Conservation (phyloP, 345 rosid species). For the Corchorus olitorius region DNA sequence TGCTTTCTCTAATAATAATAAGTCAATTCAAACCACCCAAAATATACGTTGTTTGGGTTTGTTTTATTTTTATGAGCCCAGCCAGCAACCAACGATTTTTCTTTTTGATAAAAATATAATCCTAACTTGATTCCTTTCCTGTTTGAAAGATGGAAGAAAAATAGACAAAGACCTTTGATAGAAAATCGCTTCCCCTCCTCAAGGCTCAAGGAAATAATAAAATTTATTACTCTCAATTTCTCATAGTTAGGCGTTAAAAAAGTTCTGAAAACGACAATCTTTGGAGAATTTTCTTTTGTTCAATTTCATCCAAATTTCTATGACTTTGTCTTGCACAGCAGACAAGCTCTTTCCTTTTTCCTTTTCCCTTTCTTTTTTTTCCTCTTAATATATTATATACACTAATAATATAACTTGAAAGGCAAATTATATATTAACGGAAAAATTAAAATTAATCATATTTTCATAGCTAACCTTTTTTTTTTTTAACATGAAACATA, state of each 20-base stretch:
- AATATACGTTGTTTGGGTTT: neutral
- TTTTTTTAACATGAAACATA: too few relatives aligned
- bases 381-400: too few relatives aligned
- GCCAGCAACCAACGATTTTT: neutral
- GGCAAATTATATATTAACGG: too few relatives aligned
- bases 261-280: neutral
- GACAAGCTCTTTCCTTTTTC: neutral
- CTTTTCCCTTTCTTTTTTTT: neutral
- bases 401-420: too few relatives aligned
- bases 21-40: slow-evolving; percentile 13
- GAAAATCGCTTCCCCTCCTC: neutral
- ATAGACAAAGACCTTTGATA: neutral
- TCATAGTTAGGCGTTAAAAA: neutral
- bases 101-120: too few relatives aligned
- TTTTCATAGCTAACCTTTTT: too few relatives aligned
- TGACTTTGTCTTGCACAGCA: neutral
- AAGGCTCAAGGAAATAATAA: too few relatives aligned
- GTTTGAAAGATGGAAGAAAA: slow-evolving; percentile 1
- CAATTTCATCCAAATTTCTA: neutral
- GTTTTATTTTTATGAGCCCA: neutral
- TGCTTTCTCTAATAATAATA: neutral
- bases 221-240: too few relatives aligned
- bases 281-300: neutral
- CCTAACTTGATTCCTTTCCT: neutral
- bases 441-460: too few relatives aligned